Evolutionary conservation across 306 rosid genomes (phyloP).

Genomic region (Sindora glabra): DNA sequence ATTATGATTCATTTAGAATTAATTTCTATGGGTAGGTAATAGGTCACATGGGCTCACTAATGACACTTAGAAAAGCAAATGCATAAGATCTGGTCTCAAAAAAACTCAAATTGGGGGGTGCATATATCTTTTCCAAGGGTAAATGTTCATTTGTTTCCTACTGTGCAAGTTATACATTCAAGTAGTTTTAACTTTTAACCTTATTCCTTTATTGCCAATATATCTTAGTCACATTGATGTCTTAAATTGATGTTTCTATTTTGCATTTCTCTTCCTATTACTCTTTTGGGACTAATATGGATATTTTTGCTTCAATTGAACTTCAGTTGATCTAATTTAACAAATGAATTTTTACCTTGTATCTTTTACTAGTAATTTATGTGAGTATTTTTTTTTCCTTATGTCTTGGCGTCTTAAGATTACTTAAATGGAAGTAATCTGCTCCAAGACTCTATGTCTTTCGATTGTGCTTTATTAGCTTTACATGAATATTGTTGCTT

Average conservation of each 20-base stretch:
- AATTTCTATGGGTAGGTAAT: constrained; percentile 34
- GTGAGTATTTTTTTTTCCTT: no score
- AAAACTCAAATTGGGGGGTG: constrained; percentile 46
- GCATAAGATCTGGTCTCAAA: constrained; percentile 40
- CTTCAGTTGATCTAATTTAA: no score
- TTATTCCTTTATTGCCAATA: background rate
- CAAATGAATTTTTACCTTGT: no score
- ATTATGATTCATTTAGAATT: no score
- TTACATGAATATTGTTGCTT: constrained; percentile 38
- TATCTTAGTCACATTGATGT: background rate
- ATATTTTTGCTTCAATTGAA: no score
- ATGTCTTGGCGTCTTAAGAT: background rate
- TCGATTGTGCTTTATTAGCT: constrained; percentile 45
- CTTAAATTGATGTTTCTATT: background rate
- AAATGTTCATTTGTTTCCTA: constrained; percentile 28
- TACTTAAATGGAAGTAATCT: background rate
- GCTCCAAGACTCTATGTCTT: background rate
- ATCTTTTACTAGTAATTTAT: no score
- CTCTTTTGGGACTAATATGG: no score
- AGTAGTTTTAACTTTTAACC: background rate
- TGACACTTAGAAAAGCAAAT: constrained; percentile 23
- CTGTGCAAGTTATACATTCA: no score
- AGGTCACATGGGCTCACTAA: constrained; percentile 31
- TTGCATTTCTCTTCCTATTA: background rate
- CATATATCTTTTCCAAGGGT: constrained; percentile 54